Evolutionary conservation across 805 yeast genomes (phyloP), one percentile per base, ranked within the genome.

Genomic region (Saccharomycopsis babjevae): DNA sequence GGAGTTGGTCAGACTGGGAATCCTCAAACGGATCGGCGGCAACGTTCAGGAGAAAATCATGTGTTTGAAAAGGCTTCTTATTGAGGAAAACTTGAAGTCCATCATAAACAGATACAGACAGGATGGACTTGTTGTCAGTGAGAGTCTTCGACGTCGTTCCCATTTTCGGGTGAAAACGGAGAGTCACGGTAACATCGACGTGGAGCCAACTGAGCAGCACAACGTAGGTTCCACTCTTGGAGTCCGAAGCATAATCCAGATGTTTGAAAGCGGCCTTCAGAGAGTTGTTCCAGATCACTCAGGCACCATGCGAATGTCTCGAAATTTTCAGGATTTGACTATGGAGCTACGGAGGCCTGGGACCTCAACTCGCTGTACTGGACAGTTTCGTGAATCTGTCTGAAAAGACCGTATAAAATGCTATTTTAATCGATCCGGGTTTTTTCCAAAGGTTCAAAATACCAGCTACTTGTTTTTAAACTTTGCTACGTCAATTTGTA

Each of bases 91-190:
- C 22, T 46, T 61, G 15, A 58, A 54, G 28, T 56, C 22, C 20
- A 56, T 61, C 20, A 46, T 61, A 18, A 61, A 59, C 5, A 58
- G 60, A 5, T 60, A 60, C 28, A 57, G 42, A 39, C 54, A 60
- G 15, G 7, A 42, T 1, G 11, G n/a, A 1, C 20, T 8, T 52
- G n/a, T 46, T n/a, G 20, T 4, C 5, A 16, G 7, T 5, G 3
- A 7, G 32, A 8, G 13, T 8, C 16, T 20, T 28, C 34, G 16
- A 16, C n/a, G 54, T 28, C 54, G n/a, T n/a, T 22, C 18, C 3
- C 5, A 8, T 7, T 22, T 7, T 22, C 34, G 54, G 8, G 25
- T 22, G 25, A 28, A 25, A 50, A 10, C 34, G 34, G 15, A 15
- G 11, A 25, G n/a, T 22, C 54, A 7, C 34, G n/a, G 20, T 10